phyloP scores from a whole-genome alignment of 176 grass and related monocot species.

The Oryza glumipatula region DNA sequence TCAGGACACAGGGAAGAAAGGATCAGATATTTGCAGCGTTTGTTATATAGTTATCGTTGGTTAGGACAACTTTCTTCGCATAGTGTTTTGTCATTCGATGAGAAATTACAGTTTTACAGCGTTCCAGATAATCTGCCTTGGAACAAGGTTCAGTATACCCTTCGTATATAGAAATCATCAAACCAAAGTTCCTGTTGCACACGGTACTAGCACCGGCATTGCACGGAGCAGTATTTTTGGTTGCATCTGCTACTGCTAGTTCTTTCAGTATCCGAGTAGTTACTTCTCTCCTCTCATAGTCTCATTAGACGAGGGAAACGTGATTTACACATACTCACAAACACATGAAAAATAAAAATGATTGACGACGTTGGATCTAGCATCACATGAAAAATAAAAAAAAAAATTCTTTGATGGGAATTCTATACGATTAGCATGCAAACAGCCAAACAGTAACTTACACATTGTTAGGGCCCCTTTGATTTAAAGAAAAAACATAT shows the following conservation, averaged over 20 bases:
- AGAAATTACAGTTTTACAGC: neutral
- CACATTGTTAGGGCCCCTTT: too few species aligned
- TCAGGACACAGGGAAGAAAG: too few species aligned
- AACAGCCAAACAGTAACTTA: too few species aligned
- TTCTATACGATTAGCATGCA: too few species aligned
- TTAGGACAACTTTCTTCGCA: neutral
- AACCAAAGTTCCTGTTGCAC: neutral
- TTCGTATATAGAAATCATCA: too few species aligned
- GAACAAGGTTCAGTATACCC: neutral
- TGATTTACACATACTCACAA: neutral
- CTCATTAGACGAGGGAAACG: neutral
- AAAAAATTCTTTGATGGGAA: too few species aligned
- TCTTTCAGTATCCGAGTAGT: too few species aligned
- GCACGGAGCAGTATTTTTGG: neutral
- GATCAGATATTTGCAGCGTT: too few species aligned
- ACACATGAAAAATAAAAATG: neutral
- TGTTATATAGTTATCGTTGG: too few species aligned
- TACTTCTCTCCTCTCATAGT: neutral
- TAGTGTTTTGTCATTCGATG: neutral
- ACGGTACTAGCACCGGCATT: neutral
- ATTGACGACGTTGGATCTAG: neutral
- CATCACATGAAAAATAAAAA: neutral
- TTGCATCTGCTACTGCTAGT: neutral
- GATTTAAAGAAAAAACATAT: too few species aligned
- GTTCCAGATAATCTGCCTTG: neutral